phyloP scores from a whole-genome alignment of 805 yeast species.

The Torulaspora delbrueckii region DNA sequence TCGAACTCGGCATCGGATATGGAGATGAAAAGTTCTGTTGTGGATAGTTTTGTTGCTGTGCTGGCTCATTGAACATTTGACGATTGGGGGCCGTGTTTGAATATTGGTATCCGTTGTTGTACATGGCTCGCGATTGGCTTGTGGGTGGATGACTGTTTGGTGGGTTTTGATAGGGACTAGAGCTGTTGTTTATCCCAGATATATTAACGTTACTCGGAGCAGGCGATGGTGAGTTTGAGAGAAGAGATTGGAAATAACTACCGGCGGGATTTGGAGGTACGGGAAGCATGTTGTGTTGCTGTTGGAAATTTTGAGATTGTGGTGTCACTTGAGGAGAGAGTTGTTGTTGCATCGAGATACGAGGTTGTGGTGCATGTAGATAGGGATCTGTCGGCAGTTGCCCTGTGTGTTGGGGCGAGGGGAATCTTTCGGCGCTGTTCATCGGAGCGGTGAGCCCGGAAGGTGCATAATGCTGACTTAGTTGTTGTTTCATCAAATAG shows the following conservation, averaged over 20 bases:
- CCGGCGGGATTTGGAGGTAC: conserved; percentile 22
- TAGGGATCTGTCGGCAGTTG: conserved; percentile 17
- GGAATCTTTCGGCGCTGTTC: conserved; percentile 7
- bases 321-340: conserved; percentile 12
- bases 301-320: conserved; percentile 10
- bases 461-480: conserved; percentile 4
- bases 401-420: conserved; percentile 18
- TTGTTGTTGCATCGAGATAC: conserved; percentile 11
- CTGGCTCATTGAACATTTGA: conserved; percentile 10
- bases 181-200: conserved; percentile 2
- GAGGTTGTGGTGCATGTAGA: conserved; percentile 28
- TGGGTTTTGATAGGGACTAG: conserved; percentile 8
- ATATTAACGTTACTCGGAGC: conserved; percentile 18
- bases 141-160: conserved; percentile 1
- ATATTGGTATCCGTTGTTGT: conserved; percentile 11
- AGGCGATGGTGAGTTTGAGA: conserved; percentile 31
- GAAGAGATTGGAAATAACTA: conserved; percentile 29
- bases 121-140: conserved; percentile 12
- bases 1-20: conserved; percentile 10
- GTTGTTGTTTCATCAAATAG: conserved; percentile 30
- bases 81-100: conserved; percentile 25
- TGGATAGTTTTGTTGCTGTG: conserved; percentile 27
- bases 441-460: conserved; percentile 5
- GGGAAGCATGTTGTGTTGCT: conserved; percentile 23
- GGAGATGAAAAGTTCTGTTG: conserved; percentile 6